Evolutionary conservation across 192 early-diverging fungal species (phyloP).

Genomic region (Coemansia guatemalensis): DNA sequence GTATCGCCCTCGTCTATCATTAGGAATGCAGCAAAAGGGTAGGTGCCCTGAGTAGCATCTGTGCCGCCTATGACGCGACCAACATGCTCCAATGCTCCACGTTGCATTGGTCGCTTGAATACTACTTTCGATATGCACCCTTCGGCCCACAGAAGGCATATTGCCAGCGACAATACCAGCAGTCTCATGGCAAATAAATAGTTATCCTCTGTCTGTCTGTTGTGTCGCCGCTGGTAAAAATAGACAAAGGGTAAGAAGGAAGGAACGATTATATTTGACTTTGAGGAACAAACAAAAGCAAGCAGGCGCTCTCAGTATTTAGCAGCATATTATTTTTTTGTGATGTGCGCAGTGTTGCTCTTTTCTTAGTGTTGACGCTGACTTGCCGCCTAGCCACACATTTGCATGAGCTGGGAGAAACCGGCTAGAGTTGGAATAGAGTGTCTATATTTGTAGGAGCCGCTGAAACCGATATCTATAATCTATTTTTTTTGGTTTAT

Average conservation of each 20-base stretch:
- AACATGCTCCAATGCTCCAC: conserved; percentile 9
- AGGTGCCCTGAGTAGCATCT: conserved; percentile 19
- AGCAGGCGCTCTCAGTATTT: neutral
- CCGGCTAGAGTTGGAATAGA: neutral
- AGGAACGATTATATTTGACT: neutral
- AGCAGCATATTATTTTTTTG: neutral
- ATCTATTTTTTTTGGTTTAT: neutral
- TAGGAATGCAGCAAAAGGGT: conserved; percentile 49
- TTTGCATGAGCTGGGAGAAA: neutral
- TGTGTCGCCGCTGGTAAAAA: neutral
- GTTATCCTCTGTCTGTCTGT: neutral
- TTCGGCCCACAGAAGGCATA: neutral
- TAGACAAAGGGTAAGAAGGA: neutral
- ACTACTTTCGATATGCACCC: conserved; percentile 1
- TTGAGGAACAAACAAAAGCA: neutral
- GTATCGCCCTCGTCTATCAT: conserved; percentile 39
- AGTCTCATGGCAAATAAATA: neutral
- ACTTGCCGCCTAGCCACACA: neutral
- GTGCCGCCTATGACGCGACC: conserved; percentile 54
- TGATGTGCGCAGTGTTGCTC: neutral
- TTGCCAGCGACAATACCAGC: neutral
- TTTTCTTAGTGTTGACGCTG: neutral
- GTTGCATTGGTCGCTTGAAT: conserved; percentile 7
- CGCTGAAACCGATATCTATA: neutral
- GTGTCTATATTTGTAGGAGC: neutral